phyloP scores from a whole-genome alignment of 371 early-diverging fungal genomes.

The Mortierella sp. region DNA sequence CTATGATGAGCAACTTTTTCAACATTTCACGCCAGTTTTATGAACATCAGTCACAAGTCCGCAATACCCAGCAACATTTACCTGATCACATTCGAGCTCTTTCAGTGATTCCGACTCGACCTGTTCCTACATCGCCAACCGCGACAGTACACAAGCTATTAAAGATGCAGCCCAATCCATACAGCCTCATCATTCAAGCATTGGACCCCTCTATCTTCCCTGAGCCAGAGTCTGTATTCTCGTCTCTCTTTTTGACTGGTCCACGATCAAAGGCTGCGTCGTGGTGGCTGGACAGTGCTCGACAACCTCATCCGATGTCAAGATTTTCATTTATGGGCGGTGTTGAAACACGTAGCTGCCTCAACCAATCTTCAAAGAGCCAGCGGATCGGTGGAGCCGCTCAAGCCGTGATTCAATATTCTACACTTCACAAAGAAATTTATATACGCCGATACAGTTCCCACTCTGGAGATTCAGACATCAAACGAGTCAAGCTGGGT shows the following conservation, averaged over 20 bases:
- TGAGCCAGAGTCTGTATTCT: slow-evolving; percentile 50
- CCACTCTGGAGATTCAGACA: background rate
- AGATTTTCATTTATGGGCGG: slow-evolving; percentile 57
- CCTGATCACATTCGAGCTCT: slow-evolving; percentile 36
- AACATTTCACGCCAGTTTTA: slow-evolving; percentile 63
- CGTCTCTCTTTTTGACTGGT: slow-evolving; percentile 48
- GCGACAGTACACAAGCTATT: background rate
- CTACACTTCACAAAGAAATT: slow-evolving; percentile 42
- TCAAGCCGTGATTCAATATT: slow-evolving; percentile 61
- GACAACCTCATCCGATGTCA: slow-evolving; percentile 58
- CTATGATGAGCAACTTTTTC: slow-evolving; percentile 82
- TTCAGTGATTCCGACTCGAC: slow-evolving; percentile 34
- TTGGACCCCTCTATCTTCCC: slow-evolving; percentile 47
- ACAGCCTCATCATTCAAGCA: slow-evolving; percentile 44
- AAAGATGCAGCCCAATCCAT: slow-evolving; percentile 16
- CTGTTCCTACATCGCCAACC: background rate
- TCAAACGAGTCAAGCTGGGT: slow-evolving; percentile 26
- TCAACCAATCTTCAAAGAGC: background rate
- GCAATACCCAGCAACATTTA: background rate
- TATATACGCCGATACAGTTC: slow-evolving; percentile 21
- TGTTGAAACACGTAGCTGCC: slow-evolving; percentile 25
- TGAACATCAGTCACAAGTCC: slow-evolving; percentile 9
- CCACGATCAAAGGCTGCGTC: slow-evolving; percentile 51
- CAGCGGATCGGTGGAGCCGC: slow-evolving; percentile 58
- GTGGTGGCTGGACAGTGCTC: slow-evolving; percentile 60